A percentile compares a stretch with the other conserved stretches of the same genome.
Evolutionary conservation across 305 asterid species (phyloP).

Genomic region (Fraxinus ornus): DNA sequence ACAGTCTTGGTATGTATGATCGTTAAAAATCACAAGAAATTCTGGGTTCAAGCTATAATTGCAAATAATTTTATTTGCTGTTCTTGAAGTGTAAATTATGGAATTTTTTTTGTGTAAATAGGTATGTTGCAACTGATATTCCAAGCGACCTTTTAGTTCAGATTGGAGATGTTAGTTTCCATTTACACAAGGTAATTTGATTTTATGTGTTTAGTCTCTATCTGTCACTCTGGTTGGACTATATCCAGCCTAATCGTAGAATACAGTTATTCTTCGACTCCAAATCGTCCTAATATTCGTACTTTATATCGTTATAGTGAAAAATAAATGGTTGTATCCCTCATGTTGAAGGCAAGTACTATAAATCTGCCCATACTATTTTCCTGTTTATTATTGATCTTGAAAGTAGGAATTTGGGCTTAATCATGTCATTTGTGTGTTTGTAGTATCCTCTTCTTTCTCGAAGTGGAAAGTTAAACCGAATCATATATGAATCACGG

Average conservation of each 20-base stretch:
- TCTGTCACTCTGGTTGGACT: not conserved
- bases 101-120: conserved; percentile 22
- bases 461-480: conserved; percentile 77
- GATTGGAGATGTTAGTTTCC: conserved; percentile 75
- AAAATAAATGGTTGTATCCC: not conserved
- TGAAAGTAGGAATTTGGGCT: not conserved
- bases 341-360: not conserved
- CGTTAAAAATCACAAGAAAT: not conserved
- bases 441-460: conserved; percentile 79
- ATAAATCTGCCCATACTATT: not conserved
- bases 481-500: conserved; percentile 64
- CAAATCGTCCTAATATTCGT: not conserved
- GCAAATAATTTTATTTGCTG: not conserved
- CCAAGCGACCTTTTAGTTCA: conserved; percentile 83
- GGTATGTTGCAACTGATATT: conserved; percentile 87
- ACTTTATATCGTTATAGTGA: not conserved
- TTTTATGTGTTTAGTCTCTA: not conserved
- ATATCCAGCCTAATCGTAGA: not conserved
- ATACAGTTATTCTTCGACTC: not conserved
- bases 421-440: not conserved
- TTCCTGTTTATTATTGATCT: not conserved
- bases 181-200: conserved; percentile 69
- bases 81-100: not conserved
- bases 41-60: not conserved
- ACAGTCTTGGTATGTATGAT: conserved; percentile 58